These are phyloP conservation scores for Hirschfeldia incana DNA, from an alignment of 345 rosid species.

Conservation along the genomic window DNA sequence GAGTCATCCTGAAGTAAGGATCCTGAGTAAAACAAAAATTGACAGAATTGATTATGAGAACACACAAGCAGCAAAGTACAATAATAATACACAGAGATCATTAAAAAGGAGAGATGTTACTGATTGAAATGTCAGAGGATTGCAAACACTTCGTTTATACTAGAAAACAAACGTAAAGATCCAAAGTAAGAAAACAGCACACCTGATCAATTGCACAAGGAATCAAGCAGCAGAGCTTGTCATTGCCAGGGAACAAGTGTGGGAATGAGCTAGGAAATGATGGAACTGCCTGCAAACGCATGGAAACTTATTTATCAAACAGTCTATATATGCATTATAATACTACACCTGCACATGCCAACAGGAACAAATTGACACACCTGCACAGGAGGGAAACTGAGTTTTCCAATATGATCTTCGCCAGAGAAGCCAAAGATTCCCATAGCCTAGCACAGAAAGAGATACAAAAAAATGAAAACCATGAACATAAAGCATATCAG, in stretches of 20 bases:
- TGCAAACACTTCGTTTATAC: not conserved
- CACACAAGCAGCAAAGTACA: not conserved
- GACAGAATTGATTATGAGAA: not conserved
- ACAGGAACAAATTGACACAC: slow-evolving; percentile 40
- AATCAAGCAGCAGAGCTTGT: slow-evolving; percentile 80
- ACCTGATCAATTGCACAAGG: slow-evolving; percentile 99
- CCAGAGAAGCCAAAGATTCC: slow-evolving; percentile 93
- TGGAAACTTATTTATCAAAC: not conserved
- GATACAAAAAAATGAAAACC: slow-evolving; percentile 15
- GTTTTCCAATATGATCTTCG: slow-evolving; percentile 96
- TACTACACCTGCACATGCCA: not conserved
- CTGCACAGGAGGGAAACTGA: slow-evolving; percentile 93
- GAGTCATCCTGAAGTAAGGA: slow-evolving; percentile 96
- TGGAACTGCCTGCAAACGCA: slow-evolving; percentile 76
- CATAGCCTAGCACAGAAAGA: slow-evolving; percentile 49
- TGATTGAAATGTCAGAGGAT: not conserved
- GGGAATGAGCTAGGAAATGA: slow-evolving; percentile 95
- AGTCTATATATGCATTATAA: slow-evolving; percentile 3
- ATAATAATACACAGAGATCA: not conserved
- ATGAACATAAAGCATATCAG: not conserved
- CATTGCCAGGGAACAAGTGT: slow-evolving; percentile 73
- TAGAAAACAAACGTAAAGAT: not conserved
- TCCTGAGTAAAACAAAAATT: slow-evolving; percentile 55
- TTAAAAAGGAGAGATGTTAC: not conserved
- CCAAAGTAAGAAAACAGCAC: not conserved